Base-by-base conservation (phyloP, 2,329 filamentous ascomycete genomes). In the Aspergillus glaucus region DNA sequence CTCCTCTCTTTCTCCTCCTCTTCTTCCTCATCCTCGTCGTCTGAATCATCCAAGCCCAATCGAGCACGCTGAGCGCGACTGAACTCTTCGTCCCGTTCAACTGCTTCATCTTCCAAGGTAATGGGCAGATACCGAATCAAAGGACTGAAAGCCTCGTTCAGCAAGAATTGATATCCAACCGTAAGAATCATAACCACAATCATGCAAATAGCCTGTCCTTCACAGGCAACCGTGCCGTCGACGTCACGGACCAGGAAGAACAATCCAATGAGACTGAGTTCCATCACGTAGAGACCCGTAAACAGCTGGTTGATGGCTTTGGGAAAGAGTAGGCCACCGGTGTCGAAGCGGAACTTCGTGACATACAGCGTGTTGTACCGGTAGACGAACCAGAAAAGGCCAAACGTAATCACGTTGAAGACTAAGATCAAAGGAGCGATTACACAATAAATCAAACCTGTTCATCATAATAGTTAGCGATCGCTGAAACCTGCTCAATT, bases 291-390 rank as follows among this genome's bases (percentile, higher is more conserved):
- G 0, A 98, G 73, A 0, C 93, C 93, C 0, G 89, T 93, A 62
- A 98, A 97, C 0, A 93, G 87, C 64, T 96, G 92, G 63, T 96
- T 96, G 70, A 97, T 87, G 1, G 93, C 93, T 32, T 85, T 81
- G 0, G 93, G 93, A 61, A 95, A 98, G 45, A 97, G 74, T 1
- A 97, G 79, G 40, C 93, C 93, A 37, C 93, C 93, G 0, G 92
- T 98, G 68, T 98, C 93, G 51, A 86, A 83, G 56, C 85, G 82
- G 67, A 95, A 94, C 46, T 90, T 87, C 22, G 84, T 94, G 51
- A 98, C 91, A 61, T 96, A 98, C 17, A 98, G 79, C 74, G 95
- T 94, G 57, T 92, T 92, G 70, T 97, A 97, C n/a, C 92, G 83
- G 66, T 97, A 90, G 1, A 93, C 92, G 41, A 96, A 77, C 91